Evolutionary conservation across 1,284 basidiomycete species (phyloP), one percentile per base, ranked within the genome.

Genomic region (Sporisorium iseilematis-ciliati): DNA sequence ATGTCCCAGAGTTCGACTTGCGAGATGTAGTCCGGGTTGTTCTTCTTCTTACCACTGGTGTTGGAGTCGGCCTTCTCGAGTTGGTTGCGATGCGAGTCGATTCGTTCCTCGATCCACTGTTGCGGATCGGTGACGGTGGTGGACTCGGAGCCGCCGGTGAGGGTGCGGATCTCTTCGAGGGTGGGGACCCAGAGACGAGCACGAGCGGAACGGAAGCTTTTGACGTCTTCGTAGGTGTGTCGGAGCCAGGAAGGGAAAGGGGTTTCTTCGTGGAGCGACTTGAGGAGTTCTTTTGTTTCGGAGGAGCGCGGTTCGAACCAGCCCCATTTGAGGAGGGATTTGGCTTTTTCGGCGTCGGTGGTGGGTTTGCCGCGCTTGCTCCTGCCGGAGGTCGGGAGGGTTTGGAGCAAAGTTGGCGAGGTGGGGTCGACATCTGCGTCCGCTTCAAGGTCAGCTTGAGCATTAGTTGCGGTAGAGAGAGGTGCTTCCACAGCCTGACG

Each of bases 101-200:
- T 46, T 25, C 57, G 52, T 6, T 35, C 12, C 3, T 60, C 57
- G 33, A 78, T 31, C 65, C 69, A 75, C 3, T 45, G 53, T 7
- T 68, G 35, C 1, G 64, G 48, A 40, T 77, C 65, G n/a, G 16
- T 23, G 46, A 65, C 46, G 49, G 42, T 38, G n/a, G 57, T 35
- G n/a, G n/a, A n/a, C 5, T 62, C 51, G 6, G 25, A 3, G 26
- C 57, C 60, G 26, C 57, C 60, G 6, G 42, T 29, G 38, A 57
- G 40, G 4, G 51, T 40, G 43, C 48, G 57, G 20, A 66, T 54
- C 14, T 72, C 61, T 20, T 54, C 45, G 21, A 48, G 11, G 6
- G 54, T 63, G 20, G 71, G 76, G 0, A 48, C 29, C 78, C 78
- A 79, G n/a, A 72, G 72, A 20, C 75, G 65, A 18, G 71, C 50